These are phyloP conservation scores for Marsdenia floribunda DNA, from an alignment of 257 asterid genomes.

Conservation along the genomic window DNA sequence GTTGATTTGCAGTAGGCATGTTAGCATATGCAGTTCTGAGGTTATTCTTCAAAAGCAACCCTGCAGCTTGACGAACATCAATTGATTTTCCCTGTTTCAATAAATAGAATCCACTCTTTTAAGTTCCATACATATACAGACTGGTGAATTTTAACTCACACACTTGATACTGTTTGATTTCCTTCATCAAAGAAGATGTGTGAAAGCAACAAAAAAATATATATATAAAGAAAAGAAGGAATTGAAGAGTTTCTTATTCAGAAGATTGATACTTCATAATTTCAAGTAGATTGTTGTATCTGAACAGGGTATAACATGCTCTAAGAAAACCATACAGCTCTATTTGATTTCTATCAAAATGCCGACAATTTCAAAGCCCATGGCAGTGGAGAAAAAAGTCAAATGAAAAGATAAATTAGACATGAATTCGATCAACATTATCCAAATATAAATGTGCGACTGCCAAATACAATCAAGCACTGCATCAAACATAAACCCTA, in stretches of 20 bases:
- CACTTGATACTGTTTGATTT: neutral
- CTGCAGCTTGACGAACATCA: slow-evolving; percentile 98
- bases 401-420: neutral
- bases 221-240: neutral
- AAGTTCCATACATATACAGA: neutral
- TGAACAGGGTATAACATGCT: neutral
- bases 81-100: slow-evolving; percentile 65
- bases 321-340: neutral
- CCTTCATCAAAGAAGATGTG: neutral
- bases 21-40: slow-evolving; percentile 48
- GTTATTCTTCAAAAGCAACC: slow-evolving; percentile 86
- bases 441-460: slow-evolving; percentile 6
- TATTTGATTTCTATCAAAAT: neutral
- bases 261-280: neutral
- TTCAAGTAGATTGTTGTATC: neutral
- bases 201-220: neutral
- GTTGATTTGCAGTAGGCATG: slow-evolving; percentile 70
- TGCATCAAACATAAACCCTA: slow-evolving; percentile 11
- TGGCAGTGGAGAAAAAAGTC: neutral
- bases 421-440: slow-evolving; percentile 12
- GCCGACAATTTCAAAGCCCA: neutral
- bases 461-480: slow-evolving; percentile 13
- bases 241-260: neutral
- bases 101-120: neutral
- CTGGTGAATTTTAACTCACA: neutral